Evolutionary conservation across 495 filamentous ascomycete species (phyloP), one percentile per base, ranked within the genome.

Genomic region (Hyphodiscus hymeniophilus): DNA sequence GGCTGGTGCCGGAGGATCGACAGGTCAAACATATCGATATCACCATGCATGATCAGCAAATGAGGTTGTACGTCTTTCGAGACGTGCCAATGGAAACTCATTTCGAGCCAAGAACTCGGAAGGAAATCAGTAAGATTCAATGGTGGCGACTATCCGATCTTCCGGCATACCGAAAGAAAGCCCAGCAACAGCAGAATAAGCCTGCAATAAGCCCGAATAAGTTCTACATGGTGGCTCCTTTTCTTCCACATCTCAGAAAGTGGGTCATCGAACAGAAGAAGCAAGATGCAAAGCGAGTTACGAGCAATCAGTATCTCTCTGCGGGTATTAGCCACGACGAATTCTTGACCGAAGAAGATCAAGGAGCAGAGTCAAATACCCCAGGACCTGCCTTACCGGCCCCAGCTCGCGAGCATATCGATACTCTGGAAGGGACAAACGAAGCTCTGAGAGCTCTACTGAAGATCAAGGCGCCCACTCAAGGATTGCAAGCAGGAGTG

Each of bases 191-290:
- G 38, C 54, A 67, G 12, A 63, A 66, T 16, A 67, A 68, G 22
- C 69, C 63, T 17, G 72, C 74, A 1, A 61, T 74, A 13, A 84
- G 84, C 57, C 77, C 84, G 16, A 58, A 54, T 36, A 96, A 87
- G 58, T 97, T 95, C 60, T 97, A 95, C 64, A 96, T 96, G 89
- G 92, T 98, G 15, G 89, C 87, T 2, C 90, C 92, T 0, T 97
- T 98, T 60, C 68, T 98, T 50, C 77, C 75, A 28, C 87, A 75
- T 16, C 65, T 98, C 36, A 90, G 89, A 62, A 88, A 87, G 60
- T 98, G 92, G 92, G 89, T 96, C 22, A 64, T 80, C 11, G 76
- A 83, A 59, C 87, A 92, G 70, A 85, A 74, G 70, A 88, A 79
- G 64, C 67, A 73, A 34, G 84, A 86, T 58, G 64, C 60, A 3